Evolutionary conservation across 768 basidiomycete genomes (phyloP).

Genomic region (Lentinus tigrinus): DNA sequence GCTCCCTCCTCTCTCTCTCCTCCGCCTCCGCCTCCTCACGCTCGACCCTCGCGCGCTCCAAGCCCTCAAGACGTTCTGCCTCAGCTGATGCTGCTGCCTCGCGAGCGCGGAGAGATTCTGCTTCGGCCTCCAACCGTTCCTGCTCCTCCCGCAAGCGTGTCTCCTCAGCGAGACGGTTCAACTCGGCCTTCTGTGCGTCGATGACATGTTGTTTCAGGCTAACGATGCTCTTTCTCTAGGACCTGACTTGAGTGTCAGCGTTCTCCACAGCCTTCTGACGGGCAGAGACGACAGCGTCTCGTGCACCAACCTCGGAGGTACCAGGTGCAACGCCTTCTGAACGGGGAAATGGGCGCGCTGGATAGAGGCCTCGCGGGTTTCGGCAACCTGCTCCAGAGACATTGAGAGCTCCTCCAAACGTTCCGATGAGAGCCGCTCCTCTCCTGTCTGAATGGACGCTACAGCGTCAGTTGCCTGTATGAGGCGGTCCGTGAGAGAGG

Average conservation of each 20-base stretch:
- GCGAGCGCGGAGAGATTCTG: conserved; percentile 12
- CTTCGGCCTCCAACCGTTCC: conserved; percentile 18
- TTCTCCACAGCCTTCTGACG: conserved; percentile 53
- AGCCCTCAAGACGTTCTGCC: conserved; percentile 15
- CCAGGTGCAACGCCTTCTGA: conserved; percentile 53
- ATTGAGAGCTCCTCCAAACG: conserved; percentile 37
- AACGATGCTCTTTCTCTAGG: conserved; percentile 44
- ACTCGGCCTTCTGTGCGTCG: conserved; percentile 43
- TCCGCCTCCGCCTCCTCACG: conserved; percentile 16
- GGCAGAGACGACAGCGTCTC: conserved; percentile 47
- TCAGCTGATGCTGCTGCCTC: conserved; percentile 14
- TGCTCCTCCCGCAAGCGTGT: conserved; percentile 22
- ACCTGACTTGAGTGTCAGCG: conserved; percentile 44
- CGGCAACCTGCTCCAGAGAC: conserved; percentile 35
- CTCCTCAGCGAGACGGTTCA: conserved; percentile 30
- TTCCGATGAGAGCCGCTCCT: conserved; percentile 28
- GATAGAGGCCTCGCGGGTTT: conserved; percentile 37
- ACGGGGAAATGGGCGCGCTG: conserved; percentile 51
- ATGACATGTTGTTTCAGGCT: conserved; percentile 35
- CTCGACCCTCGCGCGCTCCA: conserved; percentile 20
- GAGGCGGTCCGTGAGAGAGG: conserved; percentile 38
- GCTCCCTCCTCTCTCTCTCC: conserved; percentile 31
- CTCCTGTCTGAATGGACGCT: conserved; percentile 33
- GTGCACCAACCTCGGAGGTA: conserved; percentile 42
- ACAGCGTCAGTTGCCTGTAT: conserved; percentile 35